These are phyloP conservation scores for Populus alba DNA, from an alignment of 345 rosid species.

Conservation along the genomic window DNA sequence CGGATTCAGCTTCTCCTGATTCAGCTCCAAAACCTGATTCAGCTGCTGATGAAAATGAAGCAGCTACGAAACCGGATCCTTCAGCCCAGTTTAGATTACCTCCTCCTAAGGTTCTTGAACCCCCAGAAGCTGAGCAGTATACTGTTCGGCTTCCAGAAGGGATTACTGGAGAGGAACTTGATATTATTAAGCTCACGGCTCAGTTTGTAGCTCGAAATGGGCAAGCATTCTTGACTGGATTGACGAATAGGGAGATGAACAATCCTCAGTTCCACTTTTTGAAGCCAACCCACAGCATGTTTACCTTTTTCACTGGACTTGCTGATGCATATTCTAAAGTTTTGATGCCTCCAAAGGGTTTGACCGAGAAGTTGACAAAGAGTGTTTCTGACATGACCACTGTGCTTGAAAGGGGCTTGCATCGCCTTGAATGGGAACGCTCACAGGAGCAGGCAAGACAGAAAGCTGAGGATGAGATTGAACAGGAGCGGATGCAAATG, in stretches of 20 bases:
- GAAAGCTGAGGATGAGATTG: conserved; percentile 82
- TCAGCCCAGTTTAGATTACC: conserved; percentile 59
- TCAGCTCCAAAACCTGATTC: conserved; percentile 31
- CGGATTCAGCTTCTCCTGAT: conserved; percentile 39
- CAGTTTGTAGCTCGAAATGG: conserved; percentile 91
- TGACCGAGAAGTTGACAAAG: conserved; percentile 59
- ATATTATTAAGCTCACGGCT: conserved; percentile 76
- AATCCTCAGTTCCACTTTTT: conserved; percentile 77
- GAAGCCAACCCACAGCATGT: conserved; percentile 92
- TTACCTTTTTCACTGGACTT: conserved; percentile 63
- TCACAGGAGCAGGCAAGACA: conserved; percentile 83
- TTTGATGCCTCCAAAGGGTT: conserved; percentile 70
- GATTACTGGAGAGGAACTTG: conserved; percentile 76
- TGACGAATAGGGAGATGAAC: conserved; percentile 68
- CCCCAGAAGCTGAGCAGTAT: conserved; percentile 76
- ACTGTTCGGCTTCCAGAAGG: conserved; percentile 78
- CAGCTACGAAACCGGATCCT: conserved; percentile 50
- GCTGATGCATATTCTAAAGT: conserved; percentile 82
- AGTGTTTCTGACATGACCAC: conserved; percentile 65
- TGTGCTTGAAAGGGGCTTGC: conserved; percentile 75
- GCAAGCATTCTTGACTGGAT: conserved; percentile 60
- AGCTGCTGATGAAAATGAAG: conserved; percentile 24
- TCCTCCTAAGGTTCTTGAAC: conserved; percentile 56
- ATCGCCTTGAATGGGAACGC: conserved; percentile 83
- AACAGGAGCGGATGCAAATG: conserved; percentile 84